These are phyloP conservation scores for Brassica incana DNA, from an alignment of 345 rosid species.

Conservation along the genomic window DNA sequence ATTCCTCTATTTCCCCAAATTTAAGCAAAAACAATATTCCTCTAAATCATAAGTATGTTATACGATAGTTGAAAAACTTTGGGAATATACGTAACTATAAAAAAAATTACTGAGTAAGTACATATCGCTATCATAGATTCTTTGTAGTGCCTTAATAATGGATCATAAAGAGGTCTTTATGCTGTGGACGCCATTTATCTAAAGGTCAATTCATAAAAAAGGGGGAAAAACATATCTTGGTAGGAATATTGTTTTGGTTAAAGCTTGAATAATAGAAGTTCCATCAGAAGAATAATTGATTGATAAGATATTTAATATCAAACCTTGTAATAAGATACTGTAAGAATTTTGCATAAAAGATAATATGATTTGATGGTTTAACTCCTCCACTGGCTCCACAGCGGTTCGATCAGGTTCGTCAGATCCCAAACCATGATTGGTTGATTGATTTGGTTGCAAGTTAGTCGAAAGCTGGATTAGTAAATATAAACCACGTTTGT, in stretches of 20 bases:
- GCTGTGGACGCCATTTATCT: slow-evolving; percentile 25
- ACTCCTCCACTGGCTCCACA: neutral
- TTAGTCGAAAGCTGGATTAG: neutral
- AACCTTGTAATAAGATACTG: neutral
- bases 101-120: slow-evolving; percentile 20
- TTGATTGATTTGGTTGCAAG: neutral
- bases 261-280: slow-evolving; percentile 10
- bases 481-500: neutral
- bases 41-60: neutral
- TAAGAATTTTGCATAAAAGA: neutral
- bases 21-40: neutral
- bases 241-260: slow-evolving; percentile 10
- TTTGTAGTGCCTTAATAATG: slow-evolving; percentile 26
- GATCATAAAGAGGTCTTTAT: slow-evolving; percentile 25
- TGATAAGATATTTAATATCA: slow-evolving; percentile 7
- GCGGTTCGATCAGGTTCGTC: neutral
- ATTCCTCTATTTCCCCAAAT: neutral
- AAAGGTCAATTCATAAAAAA: slow-evolving; percentile 26
- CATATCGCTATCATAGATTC: slow-evolving; percentile 13
- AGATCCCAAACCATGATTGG: neutral
- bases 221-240: slow-evolving; percentile 19
- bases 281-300: neutral
- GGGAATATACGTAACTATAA: neutral
- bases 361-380: neutral
- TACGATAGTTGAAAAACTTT: neutral